Conservation (phyloP, 768 basidiomycete genomes). For the Auriscalpium microsporum region DNA sequence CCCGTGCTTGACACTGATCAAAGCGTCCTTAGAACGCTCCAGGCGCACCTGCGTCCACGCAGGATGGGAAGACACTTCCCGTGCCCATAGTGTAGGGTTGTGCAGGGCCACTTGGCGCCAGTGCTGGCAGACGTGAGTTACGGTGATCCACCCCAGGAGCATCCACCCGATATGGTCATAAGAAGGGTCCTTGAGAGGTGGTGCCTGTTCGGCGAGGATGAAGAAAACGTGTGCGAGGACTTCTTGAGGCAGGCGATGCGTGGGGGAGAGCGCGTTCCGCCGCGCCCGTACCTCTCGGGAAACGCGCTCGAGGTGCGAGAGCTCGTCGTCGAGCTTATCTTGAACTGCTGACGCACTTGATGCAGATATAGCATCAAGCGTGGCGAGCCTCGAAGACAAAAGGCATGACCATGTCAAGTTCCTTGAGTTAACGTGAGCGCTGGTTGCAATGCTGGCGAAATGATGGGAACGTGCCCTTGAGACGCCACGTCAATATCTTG, state of each 20-base stretch:
- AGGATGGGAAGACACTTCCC: neutral
- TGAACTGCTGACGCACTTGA: no score
- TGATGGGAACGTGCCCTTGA: no score
- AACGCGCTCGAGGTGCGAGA: neutral
- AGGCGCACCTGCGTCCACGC: neutral
- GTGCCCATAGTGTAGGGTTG: neutral
- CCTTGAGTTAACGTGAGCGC: no score
- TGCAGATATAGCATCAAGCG: no score
- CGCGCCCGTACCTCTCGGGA: neutral
- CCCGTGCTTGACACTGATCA: neutral
- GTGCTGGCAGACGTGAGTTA: neutral
- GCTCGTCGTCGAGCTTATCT: neutral
- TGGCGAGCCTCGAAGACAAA: no score
- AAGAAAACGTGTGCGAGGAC: neutral
- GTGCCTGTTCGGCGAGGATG: neutral
- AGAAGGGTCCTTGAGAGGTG: neutral
- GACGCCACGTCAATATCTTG: no score
- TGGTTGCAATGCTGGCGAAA: no score
- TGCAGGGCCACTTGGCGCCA: neutral
- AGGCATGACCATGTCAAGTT: no score
- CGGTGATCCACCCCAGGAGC: neutral
- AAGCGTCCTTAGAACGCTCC: neutral
- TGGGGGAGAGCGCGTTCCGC: neutral
- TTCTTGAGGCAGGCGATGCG: neutral
- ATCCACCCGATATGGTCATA: no score